phyloP scores from a whole-genome alignment of 2,329 filamentous ascomycete species.

The Acrocalymma vagum region DNA sequence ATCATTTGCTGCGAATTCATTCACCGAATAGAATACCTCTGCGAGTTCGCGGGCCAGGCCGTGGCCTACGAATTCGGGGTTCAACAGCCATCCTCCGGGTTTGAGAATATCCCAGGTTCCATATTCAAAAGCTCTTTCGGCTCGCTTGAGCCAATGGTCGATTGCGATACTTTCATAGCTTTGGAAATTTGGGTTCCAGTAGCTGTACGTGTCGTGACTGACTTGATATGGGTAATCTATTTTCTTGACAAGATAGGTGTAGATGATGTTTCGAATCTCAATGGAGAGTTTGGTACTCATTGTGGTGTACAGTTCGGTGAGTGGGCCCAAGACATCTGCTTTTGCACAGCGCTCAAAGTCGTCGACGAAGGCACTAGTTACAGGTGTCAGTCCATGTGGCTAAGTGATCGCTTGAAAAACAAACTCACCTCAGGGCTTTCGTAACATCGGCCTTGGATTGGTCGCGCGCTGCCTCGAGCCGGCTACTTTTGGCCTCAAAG shows the following conservation, averaged over 20 bases:
- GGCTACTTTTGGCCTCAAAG: no score
- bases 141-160: background rate
- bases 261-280: slow-evolving; percentile 10
- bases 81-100: slow-evolving; percentile 10
- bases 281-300: slow-evolving; percentile 4
- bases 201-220: background rate
- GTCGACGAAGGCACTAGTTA: slow-evolving; percentile 3
- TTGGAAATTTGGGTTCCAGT: slow-evolving; percentile 7
- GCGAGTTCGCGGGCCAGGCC: slow-evolving; percentile 10
- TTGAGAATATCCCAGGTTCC: slow-evolving; percentile 5
- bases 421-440: no score
- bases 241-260: slow-evolving; percentile 3
- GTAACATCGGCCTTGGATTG: no score
- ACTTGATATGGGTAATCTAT: no score
- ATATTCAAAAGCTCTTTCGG: background rate
- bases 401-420: no score
- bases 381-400: no score
- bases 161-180: background rate
- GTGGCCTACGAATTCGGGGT: slow-evolving; percentile 6
- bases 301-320: background rate
- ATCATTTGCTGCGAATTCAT: slow-evolving; percentile 1
- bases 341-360: slow-evolving; percentile 4
- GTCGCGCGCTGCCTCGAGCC: no score
- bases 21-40: slow-evolving; percentile 6
- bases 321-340: background rate